Conservation (phyloP, 495 filamentous ascomycete genomes). For the Lasiosphaeria ovina region DNA sequence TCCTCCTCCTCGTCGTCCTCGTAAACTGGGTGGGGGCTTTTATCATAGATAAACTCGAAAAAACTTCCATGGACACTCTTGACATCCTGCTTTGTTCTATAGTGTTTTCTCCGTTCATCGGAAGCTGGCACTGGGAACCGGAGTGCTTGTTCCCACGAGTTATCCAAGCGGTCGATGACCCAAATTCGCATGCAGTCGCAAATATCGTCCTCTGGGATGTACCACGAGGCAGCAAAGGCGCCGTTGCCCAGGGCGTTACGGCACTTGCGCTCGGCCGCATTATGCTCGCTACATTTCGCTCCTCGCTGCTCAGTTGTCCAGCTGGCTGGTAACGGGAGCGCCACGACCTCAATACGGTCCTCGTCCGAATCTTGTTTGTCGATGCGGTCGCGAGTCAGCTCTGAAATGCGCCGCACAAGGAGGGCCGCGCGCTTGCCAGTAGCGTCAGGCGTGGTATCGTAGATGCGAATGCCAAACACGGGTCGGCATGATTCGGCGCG, state of each 20-base stretch:
- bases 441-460: slow-evolving; percentile 5
- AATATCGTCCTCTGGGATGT: slow-evolving; percentile 1
- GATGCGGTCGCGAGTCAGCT: neutral
- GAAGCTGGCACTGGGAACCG: neutral
- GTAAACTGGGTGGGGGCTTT: neutral
- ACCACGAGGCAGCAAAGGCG: slow-evolving; percentile 8
- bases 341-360: neutral
- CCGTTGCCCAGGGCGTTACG: neutral
- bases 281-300: neutral
- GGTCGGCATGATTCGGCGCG: neutral
- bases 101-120: neutral
- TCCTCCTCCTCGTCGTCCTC: neutral
- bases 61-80: neutral
- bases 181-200: neutral
- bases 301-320: neutral
- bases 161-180: slow-evolving; percentile 2
- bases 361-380: neutral
- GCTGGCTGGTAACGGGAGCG: neutral
- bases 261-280: slow-evolving; percentile 6
- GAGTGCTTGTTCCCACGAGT: neutral
- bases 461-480: slow-evolving; percentile 10
- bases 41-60: neutral
- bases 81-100: neutral
- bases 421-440: neutral
- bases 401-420: slow-evolving; percentile 6